Conservation (phyloP, 2,329 filamentous ascomycete genomes). For the Botrytis byssoidea region DNA sequence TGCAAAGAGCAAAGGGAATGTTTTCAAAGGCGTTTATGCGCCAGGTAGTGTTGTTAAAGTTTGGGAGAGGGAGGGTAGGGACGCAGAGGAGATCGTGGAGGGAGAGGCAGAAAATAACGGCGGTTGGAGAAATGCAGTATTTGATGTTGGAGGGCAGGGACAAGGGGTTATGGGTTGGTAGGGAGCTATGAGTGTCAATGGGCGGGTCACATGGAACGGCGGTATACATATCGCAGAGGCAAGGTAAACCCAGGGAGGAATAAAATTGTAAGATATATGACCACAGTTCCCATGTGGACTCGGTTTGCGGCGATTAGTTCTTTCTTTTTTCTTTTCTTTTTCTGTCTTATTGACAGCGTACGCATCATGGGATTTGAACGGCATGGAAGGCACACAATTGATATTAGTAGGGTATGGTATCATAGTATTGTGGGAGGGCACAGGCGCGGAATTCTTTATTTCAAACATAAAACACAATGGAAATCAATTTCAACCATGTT, state of each 20-base stretch:
- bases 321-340: not conserved
- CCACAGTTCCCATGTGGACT: not conserved
- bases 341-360: not conserved
- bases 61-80: slow-evolving; percentile 78
- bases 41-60: slow-evolving; percentile 85
- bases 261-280: slow-evolving; percentile 10
- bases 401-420: not conserved
- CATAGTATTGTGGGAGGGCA: not conserved
- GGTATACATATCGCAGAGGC: not conserved
- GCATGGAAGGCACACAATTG: not conserved
- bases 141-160: slow-evolving; percentile 8
- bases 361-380: not conserved
- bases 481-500: not conserved
- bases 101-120: slow-evolving; percentile 52
- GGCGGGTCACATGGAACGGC: not conserved
- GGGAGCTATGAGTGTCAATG: not conserved
- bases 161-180: slow-evolving; percentile 11
- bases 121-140: slow-evolving; percentile 60
- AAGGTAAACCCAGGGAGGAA: not conserved
- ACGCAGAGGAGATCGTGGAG: slow-evolving; percentile 70
- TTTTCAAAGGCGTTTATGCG: slow-evolving; percentile 83
- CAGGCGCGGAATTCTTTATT: not conserved
- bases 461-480: not conserved
- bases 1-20: slow-evolving; percentile 53
- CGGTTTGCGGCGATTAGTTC: not conserved